Conservation (phyloP, 2,329 filamentous ascomycete genomes). For the Hymenoscyphus repandus region DNA sequence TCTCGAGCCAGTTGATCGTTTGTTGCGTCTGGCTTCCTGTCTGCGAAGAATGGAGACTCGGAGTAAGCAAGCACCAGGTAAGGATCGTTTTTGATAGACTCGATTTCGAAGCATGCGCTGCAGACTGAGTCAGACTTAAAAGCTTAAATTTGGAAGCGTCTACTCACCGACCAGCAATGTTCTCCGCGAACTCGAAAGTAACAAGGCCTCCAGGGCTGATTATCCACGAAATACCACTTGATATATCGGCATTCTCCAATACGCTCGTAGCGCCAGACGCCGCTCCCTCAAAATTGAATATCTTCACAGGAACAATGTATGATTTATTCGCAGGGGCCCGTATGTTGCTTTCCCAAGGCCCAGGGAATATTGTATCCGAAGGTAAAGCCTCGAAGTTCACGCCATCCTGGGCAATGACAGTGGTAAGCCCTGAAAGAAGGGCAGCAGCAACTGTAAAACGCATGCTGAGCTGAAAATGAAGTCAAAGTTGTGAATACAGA, state of each 20-base stretch:
- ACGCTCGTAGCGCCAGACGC: constrained; percentile 20
- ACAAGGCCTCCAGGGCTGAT: constrained; percentile 31
- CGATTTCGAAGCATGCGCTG: constrained; percentile 34
- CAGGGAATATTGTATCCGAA: constrained; percentile 32
- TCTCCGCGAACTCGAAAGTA: constrained; percentile 37
- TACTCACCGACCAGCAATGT: constrained; percentile 36
- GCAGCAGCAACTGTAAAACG: not conserved
- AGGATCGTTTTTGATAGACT: constrained; percentile 27
- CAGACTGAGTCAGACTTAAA: not conserved
- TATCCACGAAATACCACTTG: constrained; percentile 9
- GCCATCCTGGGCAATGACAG: not conserved
- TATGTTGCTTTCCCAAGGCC: constrained; percentile 37
- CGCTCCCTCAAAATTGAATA: constrained; percentile 33
- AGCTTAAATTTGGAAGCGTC: not conserved
- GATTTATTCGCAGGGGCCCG: constrained; percentile 34
- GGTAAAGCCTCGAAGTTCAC: constrained; percentile 27
- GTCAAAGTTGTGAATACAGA: not conserved
- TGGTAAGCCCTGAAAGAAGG: no score
- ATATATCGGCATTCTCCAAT: constrained; percentile 12
- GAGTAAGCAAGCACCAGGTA: constrained; percentile 34
- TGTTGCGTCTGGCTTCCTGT: constrained; percentile 32
- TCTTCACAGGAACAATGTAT: constrained; percentile 30
- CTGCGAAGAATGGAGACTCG: constrained; percentile 34
- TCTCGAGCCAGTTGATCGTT: constrained; percentile 30
- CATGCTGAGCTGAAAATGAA: not conserved